Conservation (phyloP, 805 yeast species). For the Cyberlindnera bimundalis region DNA sequence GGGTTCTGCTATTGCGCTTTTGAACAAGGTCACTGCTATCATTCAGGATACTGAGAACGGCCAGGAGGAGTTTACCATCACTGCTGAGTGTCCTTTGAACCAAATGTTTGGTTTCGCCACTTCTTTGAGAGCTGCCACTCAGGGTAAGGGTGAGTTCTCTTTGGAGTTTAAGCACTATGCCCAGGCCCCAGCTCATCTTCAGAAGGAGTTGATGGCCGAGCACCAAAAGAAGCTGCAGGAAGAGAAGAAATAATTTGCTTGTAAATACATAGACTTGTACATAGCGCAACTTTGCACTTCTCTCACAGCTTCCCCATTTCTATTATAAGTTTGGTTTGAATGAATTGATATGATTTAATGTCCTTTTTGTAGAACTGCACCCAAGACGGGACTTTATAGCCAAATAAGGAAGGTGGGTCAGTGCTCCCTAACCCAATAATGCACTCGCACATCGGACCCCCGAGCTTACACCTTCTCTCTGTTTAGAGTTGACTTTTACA, state of each 20-base stretch:
- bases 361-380: background rate
- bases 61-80: slow-evolving; percentile 88
- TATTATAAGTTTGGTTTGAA: background rate
- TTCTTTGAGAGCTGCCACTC: slow-evolving; percentile 91
- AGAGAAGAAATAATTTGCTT: slow-evolving; percentile 16
- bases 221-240: slow-evolving; percentile 48
- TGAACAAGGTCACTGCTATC: slow-evolving; percentile 89
- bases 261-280: slow-evolving; percentile 1
- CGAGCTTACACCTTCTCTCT: too few species aligned
- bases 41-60: slow-evolving; percentile 93
- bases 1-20: slow-evolving; percentile 83
- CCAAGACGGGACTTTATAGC: background rate
- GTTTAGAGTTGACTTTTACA: too few species aligned
- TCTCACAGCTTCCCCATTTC: background rate
- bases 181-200: slow-evolving; percentile 87
- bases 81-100: slow-evolving; percentile 95
- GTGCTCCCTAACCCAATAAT: background rate
- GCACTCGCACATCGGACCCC: background rate
- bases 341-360: background rate
- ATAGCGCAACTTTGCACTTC: background rate
- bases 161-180: slow-evolving; percentile 91
- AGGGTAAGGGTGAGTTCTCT: slow-evolving; percentile 98
- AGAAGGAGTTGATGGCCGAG: slow-evolving; percentile 84
- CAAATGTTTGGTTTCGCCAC: slow-evolving; percentile 96
- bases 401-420: background rate